phyloP scores from a whole-genome alignment of 768 basidiomycete genomes.

The Suillus paluster region DNA sequence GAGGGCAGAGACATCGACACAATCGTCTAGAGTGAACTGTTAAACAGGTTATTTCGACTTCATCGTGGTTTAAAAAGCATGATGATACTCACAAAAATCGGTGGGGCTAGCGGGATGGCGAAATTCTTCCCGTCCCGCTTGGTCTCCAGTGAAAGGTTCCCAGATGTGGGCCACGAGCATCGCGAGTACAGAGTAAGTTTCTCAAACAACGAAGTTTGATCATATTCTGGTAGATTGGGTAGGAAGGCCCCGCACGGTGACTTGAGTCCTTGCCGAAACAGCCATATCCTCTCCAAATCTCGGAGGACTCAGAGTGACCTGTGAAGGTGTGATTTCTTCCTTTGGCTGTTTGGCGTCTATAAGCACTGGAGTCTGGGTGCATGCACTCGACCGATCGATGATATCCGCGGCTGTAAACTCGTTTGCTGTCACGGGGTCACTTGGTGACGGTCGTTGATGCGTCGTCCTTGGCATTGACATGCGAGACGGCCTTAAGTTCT shows the following conservation, averaged over 20 bases:
- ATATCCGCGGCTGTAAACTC: neutral
- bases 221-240: constrained; percentile 15
- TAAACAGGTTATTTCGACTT: neutral
- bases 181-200: constrained; percentile 28
- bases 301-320: too few species aligned
- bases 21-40: constrained; percentile 51
- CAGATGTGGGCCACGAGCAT: constrained; percentile 50
- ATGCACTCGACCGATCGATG: neutral
- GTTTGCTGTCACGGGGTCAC: neutral
- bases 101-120: constrained; percentile 29
- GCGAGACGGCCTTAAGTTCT: neutral
- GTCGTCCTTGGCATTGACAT: neutral
- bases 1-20: constrained; percentile 58
- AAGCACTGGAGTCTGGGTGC: neutral
- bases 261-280: constrained; percentile 20
- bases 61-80: neutral
- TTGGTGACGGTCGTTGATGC: neutral
- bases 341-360: neutral
- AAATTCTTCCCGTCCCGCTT: constrained; percentile 12
- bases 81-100: constrained; percentile 42
- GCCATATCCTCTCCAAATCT: constrained; percentile 23
- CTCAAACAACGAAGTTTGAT: constrained; percentile 20
- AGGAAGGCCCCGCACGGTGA: constrained; percentile 11
- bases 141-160: constrained; percentile 21
- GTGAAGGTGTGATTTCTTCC: neutral